A percentile compares a stretch with the other conserved stretches of the same genome.
phyloP scores from a whole-genome alignment of 2,329 filamentous ascomycete species.

The Blastomyces percursus region DNA sequence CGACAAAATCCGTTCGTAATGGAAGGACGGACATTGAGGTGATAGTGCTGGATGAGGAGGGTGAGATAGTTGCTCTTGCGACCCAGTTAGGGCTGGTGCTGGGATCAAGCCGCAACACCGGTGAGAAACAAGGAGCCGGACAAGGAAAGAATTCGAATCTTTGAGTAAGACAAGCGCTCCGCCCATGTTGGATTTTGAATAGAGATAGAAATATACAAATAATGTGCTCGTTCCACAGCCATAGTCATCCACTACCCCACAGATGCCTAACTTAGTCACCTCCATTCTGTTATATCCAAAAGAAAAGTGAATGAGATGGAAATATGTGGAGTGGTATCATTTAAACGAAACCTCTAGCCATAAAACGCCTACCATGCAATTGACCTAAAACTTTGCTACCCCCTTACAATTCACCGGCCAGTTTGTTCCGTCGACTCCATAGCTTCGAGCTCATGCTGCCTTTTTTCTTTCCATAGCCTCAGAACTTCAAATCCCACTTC shows the following conservation, averaged over 20 bases:
- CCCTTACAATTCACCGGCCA: not conserved
- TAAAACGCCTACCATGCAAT: not conserved
- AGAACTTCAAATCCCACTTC: conserved; percentile 83
- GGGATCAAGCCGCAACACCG: conserved; percentile 1
- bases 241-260: not conserved
- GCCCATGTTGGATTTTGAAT: not conserved
- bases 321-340: not conserved
- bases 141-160: not conserved
- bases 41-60: conserved; percentile 1
- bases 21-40: conserved; percentile 4
- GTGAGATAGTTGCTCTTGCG: conserved; percentile 2
- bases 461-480: conserved; percentile 56
- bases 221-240: not conserved
- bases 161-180: not conserved
- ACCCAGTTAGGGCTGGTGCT: conserved; percentile 2
- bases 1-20: not conserved
- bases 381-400: not conserved
- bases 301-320: not conserved
- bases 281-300: not conserved
- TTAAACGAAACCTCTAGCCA: not conserved
- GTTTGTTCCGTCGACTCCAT: not conserved
- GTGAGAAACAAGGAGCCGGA: not conserved
- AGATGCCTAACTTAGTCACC: not conserved
- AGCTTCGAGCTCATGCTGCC: conserved; percentile 26
- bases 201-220: not conserved